These are phyloP conservation scores for Anisogramma anomala DNA, from an alignment of 2,329 filamentous ascomycete species.

Conservation along the genomic window DNA sequence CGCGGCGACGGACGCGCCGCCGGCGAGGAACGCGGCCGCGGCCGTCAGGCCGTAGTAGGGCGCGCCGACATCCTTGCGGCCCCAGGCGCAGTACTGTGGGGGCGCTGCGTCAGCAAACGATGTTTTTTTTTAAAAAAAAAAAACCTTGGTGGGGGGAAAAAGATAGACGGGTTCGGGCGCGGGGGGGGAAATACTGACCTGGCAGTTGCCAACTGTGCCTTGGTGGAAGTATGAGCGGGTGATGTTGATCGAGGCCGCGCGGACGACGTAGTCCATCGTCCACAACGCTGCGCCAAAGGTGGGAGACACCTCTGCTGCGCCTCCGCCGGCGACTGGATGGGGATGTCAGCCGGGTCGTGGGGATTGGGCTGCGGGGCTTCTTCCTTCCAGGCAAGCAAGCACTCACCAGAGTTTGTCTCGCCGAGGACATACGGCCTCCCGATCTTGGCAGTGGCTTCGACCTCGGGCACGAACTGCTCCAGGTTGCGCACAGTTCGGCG, in stretches of 20 bases:
- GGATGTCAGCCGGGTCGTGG: background rate
- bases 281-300: conserved; percentile 39
- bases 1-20: conserved; percentile 31
- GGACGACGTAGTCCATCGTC: conserved; percentile 36
- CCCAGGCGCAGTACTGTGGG: conserved; percentile 39
- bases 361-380: background rate
- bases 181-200: too few relatives aligned
- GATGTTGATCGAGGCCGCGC: conserved; percentile 25
- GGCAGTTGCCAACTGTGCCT: conserved; percentile 40
- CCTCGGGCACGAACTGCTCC: conserved; percentile 28
- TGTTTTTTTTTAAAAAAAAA: too few relatives aligned
- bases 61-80: conserved; percentile 35
- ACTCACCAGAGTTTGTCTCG: conserved; percentile 37
- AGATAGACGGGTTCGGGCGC: too few relatives aligned
- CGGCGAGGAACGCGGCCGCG: conserved; percentile 33
- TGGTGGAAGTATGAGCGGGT: conserved; percentile 39
- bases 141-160: too few relatives aligned
- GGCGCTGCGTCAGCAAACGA: too few relatives aligned
- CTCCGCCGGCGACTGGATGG: conserved; percentile 26
- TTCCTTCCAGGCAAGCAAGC: background rate
- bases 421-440: conserved; percentile 36
- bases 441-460: conserved; percentile 28
- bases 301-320: conserved; percentile 28
- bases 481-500: conserved; percentile 29
- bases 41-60: conserved; percentile 42